These are phyloP conservation scores for Pseudocercospora crystallina DNA, from an alignment of 2,329 filamentous ascomycete species.

Conservation along the genomic window DNA sequence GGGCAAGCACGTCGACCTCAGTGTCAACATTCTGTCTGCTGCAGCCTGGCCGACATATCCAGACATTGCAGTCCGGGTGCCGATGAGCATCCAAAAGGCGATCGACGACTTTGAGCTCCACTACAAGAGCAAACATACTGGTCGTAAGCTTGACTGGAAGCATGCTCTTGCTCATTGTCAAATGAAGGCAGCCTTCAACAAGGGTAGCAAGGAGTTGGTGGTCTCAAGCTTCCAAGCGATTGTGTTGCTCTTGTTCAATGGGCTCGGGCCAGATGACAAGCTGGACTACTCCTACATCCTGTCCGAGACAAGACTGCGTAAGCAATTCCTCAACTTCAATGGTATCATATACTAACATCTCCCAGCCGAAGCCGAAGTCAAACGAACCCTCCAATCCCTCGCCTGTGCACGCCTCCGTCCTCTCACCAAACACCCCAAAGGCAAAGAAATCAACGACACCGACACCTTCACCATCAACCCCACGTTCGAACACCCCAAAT, in stretches of 20 bases:
- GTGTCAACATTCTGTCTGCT: conserved; percentile 86
- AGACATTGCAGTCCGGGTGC: conserved; percentile 72
- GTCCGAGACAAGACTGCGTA: conserved; percentile 69
- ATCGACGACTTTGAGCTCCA: conserved; percentile 79
- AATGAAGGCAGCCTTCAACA: conserved; percentile 75
- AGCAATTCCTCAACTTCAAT: conserved; percentile 32
- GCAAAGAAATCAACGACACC: conserved; percentile 68
- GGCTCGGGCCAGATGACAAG: conserved; percentile 59
- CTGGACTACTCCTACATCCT: conserved; percentile 76
- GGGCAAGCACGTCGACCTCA: conserved; percentile 68
- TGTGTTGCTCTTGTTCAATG: conserved; percentile 87
- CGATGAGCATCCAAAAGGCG: conserved; percentile 70
- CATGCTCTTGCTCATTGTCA: conserved; percentile 90
- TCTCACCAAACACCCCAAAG: conserved; percentile 79
- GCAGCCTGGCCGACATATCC: conserved; percentile 92
- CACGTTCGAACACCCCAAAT: conserved; percentile 74
- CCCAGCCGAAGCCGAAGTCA: conserved; percentile 70
- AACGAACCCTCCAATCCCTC: conserved; percentile 89
- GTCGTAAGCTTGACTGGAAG: conserved; percentile 85
- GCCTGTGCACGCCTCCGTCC: conserved; percentile 88
- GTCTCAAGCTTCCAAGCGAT: conserved; percentile 92
- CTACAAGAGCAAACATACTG: conserved; percentile 87
- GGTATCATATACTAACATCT: conserved; percentile 27
- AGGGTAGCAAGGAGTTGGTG: conserved; percentile 80
- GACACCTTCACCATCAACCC: conserved; percentile 86